These are phyloP conservation scores for Hawksworthiomyces lignivorus DNA, from an alignment of 2,329 filamentous ascomycete species.

Conservation along the genomic window DNA sequence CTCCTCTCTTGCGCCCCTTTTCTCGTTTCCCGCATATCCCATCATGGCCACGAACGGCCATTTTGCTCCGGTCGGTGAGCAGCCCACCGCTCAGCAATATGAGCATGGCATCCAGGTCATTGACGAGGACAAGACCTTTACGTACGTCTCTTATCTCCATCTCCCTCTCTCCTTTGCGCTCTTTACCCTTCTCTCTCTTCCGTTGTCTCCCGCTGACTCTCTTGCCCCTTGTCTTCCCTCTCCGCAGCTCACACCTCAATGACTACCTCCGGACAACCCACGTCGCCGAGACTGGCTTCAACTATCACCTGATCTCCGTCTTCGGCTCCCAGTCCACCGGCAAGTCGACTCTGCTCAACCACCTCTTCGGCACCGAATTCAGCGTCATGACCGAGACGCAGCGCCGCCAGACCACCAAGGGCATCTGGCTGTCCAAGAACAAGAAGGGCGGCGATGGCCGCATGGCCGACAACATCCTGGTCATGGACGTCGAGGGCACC, in stretches of 20 bases:
- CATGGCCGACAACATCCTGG: constrained; percentile 96
- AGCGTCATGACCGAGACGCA: constrained; percentile 96
- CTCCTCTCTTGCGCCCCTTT: neutral
- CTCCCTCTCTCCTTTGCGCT: neutral
- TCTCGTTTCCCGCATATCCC: neutral
- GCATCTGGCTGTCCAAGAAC: constrained; percentile 99
- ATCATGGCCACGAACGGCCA: constrained; percentile 63
- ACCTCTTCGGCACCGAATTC: constrained; percentile 92
- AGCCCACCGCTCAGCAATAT: constrained; percentile 59
- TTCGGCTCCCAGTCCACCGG: constrained; percentile 98
- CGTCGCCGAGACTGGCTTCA: constrained; percentile 86
- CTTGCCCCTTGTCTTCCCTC: too few species aligned
- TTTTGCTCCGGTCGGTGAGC: constrained; percentile 65
- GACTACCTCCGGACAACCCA: constrained; percentile 74
- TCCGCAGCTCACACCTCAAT: constrained; percentile 61
- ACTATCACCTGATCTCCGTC: constrained; percentile 98
- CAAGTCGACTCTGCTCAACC: constrained; percentile 93
- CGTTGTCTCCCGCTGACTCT: constrained; percentile 10
- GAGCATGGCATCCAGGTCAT: constrained; percentile 96
- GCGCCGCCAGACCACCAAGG: constrained; percentile 93
- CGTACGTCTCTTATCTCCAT: constrained; percentile 49
- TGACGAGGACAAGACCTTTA: constrained; percentile 94
- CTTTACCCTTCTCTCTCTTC: neutral
- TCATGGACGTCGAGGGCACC: constrained; percentile 98
- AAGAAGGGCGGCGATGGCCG: constrained; percentile 53